Evolutionary conservation across 192 early-diverging fungal genomes (phyloP).

Genomic region (Chytriomyces hyalinus): DNA sequence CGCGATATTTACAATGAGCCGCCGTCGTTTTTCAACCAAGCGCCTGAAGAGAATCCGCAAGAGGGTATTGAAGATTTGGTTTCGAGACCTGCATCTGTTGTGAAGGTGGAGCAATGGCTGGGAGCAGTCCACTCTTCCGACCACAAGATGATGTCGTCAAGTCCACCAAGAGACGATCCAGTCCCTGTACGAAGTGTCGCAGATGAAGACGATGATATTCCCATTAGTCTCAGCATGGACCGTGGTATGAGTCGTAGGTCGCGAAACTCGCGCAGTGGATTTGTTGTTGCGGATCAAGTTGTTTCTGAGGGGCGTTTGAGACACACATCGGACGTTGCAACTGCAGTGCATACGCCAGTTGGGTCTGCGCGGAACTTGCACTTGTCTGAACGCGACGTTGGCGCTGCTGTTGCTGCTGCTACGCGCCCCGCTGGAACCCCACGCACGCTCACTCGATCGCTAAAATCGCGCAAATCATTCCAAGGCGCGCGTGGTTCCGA

Average conservation of each 20-base stretch:
- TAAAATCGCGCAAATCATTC: not conserved
- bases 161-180: slow-evolving; percentile 14
- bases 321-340: slow-evolving; percentile 10
- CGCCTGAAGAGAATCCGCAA: not conserved
- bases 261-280: not conserved
- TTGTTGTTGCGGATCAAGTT: slow-evolving; percentile 12
- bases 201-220: slow-evolving; percentile 12
- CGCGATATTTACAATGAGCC: slow-evolving; percentile 29
- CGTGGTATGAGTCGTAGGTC: slow-evolving; percentile 25
- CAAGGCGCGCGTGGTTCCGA: not conserved
- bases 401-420: not conserved
- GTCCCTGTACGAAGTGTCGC: not conserved
- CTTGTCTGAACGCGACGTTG: slow-evolving; percentile 13
- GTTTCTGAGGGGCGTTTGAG: not conserved
- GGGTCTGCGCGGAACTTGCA: slow-evolving; percentile 27
- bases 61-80: not conserved
- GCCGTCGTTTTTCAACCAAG: slow-evolving; percentile 16
- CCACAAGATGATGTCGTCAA: not conserved
- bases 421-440: not conserved
- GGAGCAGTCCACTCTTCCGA: not conserved
- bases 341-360: slow-evolving; percentile 11
- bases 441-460: not conserved
- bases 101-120: slow-evolving; percentile 32
- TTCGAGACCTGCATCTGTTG: slow-evolving; percentile 14
- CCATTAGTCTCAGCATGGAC: slow-evolving; percentile 21